phyloP scores from a whole-genome alignment of 768 basidiomycete genomes.

The Termitomyces sp. region DNA sequence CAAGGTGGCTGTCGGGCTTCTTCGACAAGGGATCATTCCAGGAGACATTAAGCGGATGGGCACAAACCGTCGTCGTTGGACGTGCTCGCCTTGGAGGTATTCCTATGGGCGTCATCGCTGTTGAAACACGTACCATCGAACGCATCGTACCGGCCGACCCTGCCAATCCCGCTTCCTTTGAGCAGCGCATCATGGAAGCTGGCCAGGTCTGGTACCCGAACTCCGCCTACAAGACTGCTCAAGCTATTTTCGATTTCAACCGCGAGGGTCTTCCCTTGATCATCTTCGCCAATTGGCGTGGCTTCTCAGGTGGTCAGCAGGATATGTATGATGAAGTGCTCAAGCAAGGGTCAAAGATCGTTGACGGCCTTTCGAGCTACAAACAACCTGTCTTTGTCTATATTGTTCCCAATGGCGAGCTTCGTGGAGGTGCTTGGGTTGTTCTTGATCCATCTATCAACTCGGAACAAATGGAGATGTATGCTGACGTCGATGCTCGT shows the following conservation, averaged over 20 bases:
- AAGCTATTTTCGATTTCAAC: conserved; percentile 98
- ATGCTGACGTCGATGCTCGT: conserved; percentile 91
- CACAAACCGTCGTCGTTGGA: conserved; percentile 96
- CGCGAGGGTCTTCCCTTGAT: conserved; percentile 95
- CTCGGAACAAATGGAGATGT: conserved; percentile 98
- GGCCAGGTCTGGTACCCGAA: conserved; percentile 99
- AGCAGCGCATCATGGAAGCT: conserved; percentile 99
- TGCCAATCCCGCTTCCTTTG: conserved; percentile 93
- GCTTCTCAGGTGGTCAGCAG: conserved; percentile 99
- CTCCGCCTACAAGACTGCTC: conserved; percentile 98
- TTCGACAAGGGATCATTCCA: conserved; percentile 98
- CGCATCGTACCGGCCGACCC: conserved; percentile 96
- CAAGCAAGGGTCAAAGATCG: conserved; percentile 97
- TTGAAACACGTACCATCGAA: conserved; percentile 96
- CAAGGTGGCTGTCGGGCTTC: conserved; percentile 83
- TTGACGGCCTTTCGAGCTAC: conserved; percentile 95
- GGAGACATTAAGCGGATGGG: conserved; percentile 98
- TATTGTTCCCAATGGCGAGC: conserved; percentile 96
- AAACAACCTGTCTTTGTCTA: conserved; percentile 98
- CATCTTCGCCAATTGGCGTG: conserved; percentile 99
- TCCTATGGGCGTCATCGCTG: conserved; percentile 96
- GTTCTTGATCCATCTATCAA: conserved; percentile 99
- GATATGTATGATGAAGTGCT: conserved; percentile 98
- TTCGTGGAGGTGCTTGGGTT: conserved; percentile 99
- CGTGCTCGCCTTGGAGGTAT: conserved; percentile 96